Base-by-base conservation (phyloP, 495 filamentous ascomycete genomes). In the Daldinia concentrica region DNA sequence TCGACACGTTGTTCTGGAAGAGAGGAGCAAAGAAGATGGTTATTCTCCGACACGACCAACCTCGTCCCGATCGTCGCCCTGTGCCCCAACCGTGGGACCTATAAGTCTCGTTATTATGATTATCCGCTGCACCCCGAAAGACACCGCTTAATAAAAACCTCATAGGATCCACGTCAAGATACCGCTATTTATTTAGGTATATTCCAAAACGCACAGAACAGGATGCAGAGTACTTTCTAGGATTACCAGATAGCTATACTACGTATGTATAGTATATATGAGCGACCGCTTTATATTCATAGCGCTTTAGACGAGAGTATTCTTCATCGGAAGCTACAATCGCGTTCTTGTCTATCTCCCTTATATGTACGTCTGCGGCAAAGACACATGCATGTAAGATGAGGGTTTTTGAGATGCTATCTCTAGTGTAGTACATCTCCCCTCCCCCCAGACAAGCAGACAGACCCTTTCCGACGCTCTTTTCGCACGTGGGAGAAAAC, bases 1-100 rank as follows among this genome's bases (percentile, higher is more conserved):
- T 68, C 70, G 61, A 68, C 27, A 26, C 36, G 58, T 60, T 24
- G 43, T 72, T 64, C 57, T 64, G 64, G 69, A 67, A 72, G 60
- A 58, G 62, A 65, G 69, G 50, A 71, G 58, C 66, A 57, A 34
- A 55, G n/a, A 17, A 57, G 59, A 62, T 58, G 56, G 41, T 64
- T 61, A 73, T 73, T 73, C 65, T 73, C 70, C 70, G 70, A 73
- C 37, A 45, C 69, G 37, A 61, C 51, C 58, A 41, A 66, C 52
- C 27, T 54, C 22, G 26, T 51, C 55, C 64, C 54, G 64, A 64
- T 60, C 58, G 58, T 55, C 58, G 45, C 52, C 63, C 69, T 67
- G 19, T 54, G 69, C 45, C 58, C 61, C 58, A 37, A 59, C 9
- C 62, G 62, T 64, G 30, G 68, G 68, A 66, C 50, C 68, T 71